Evolutionary conservation across 371 early-diverging fungal genomes (phyloP), one percentile per base, ranked within the genome.

Genomic region (Amoeboaphelidium protococcarum): DNA sequence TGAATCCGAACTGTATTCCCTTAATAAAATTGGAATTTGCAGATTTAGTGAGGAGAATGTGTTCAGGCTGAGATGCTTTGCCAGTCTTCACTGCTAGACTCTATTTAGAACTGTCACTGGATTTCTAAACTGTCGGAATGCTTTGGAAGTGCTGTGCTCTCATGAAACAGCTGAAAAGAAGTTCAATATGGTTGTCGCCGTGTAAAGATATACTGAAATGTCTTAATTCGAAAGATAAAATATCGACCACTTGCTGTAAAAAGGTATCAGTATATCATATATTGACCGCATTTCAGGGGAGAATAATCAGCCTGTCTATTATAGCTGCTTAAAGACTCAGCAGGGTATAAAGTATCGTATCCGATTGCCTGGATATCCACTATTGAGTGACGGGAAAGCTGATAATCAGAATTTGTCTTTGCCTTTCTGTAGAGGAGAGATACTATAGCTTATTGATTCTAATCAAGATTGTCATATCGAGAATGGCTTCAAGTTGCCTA

Each of bases 11-110:
- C 10, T 31, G 6, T 6, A 10, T 16, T 31, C 37, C 37, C 6
- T 31, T 31, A 16, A 16, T 6, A 31, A 6, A 31, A 31, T 31
- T 10, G 37, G 37, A 6, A 10, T 31, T 16, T 31, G 10, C 37
- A 10, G 10, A 16, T 16, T 10, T 16, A 31, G 37, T 31, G 37
- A 31, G 16, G 10, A 31, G 16, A 31, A 10, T 6, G 16, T 83
- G 40, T 84, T 82, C 3, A 76, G 86, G 25, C 81, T 84, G n/a
- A n/a, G n/a, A n/a, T n/a, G n/a, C 24, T 87, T 85, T 84, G 83
- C 86, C 1, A 83, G 83, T 0, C 62, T 84, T 4, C 72, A 83
- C 23, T 76, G 82, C 16, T 84, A 85, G 58, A 87, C 88, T 0
- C 62, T 87, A 44, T 85, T 76, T 51, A 78, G 86, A 31, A 85